Conservation (phyloP, 192 early-diverging fungal species). For the Coemansia sp. region DNA sequence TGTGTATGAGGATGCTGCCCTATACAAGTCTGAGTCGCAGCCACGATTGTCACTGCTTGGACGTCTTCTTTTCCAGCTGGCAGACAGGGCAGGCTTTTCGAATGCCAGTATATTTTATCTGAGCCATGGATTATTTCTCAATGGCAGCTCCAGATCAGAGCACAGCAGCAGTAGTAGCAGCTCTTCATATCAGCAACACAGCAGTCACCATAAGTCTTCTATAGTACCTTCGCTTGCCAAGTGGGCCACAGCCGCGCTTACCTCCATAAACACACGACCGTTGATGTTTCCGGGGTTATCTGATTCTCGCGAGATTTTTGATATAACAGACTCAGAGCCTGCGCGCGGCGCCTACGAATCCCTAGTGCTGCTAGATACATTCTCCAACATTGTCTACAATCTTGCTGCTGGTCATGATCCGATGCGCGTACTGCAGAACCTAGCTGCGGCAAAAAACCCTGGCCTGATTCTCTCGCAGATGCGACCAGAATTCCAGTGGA, state of each 20-base stretch:
- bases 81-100: background rate
- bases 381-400: conserved; percentile 16
- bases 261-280: background rate
- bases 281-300: conserved; percentile 30
- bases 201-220: background rate
- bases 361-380: conserved; percentile 15
- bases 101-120: background rate
- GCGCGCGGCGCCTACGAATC: conserved; percentile 10
- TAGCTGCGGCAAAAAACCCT: conserved; percentile 12
- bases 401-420: conserved; percentile 13
- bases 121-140: background rate
- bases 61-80: conserved; percentile 25
- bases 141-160: background rate
- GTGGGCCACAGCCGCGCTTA: conserved; percentile 22
- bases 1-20: conserved; percentile 36
- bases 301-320: conserved; percentile 24
- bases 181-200: conserved; percentile 3
- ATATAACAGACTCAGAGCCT: conserved; percentile 33
- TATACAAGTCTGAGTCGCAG: conserved; percentile 22
- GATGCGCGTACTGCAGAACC: conserved; percentile 12
- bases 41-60: conserved; percentile 17
- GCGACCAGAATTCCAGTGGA: conserved; percentile 33
- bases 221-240: conserved; percentile 26
- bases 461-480: conserved; percentile 19
- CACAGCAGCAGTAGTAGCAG: background rate